A percentile compares a stretch with the other conserved stretches of the same genome.
Evolutionary conservation across 495 filamentous ascomycete species (phyloP).

Genomic region (Polyplosphaeria fusca): DNA sequence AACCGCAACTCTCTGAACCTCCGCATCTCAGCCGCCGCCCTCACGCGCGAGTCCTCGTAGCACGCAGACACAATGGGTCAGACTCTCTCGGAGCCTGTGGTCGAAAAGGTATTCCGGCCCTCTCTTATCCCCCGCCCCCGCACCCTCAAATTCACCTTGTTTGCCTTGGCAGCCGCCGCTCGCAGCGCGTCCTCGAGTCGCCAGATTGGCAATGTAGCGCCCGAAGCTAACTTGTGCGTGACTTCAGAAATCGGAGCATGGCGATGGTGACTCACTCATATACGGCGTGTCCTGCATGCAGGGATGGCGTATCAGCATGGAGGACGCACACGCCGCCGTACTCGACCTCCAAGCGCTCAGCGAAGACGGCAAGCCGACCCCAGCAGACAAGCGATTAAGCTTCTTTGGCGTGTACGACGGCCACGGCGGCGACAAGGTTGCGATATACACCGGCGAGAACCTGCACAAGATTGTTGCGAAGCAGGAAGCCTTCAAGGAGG

Average conservation of each 20-base stretch:
- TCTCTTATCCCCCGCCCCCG: slow-evolving; percentile 22
- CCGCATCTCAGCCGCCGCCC: slow-evolving; percentile 7
- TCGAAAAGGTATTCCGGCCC: slow-evolving; percentile 80
- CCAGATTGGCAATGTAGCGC: neutral
- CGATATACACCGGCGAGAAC: slow-evolving; percentile 85
- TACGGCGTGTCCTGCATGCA: slow-evolving; percentile 98
- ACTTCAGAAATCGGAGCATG: slow-evolving; percentile 72
- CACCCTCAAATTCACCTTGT: slow-evolving; percentile 27
- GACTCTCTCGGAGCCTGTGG: slow-evolving; percentile 97
- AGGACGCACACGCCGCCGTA: slow-evolving; percentile 86
- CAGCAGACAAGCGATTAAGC: slow-evolving; percentile 67
- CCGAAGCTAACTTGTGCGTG: neutral
- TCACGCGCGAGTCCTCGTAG: slow-evolving; percentile 17
- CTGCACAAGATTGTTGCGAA: slow-evolving; percentile 91
- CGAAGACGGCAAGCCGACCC: slow-evolving; percentile 55
- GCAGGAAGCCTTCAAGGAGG: slow-evolving; percentile 86
- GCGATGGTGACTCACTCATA: slow-evolving; percentile 86
- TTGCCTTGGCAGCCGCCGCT: slow-evolving; percentile 20
- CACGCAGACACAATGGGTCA: slow-evolving; percentile 71
- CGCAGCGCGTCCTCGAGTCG: neutral
- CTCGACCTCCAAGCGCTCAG: slow-evolving; percentile 76
- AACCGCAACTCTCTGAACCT: slow-evolving; percentile 17
- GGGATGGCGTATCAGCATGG: slow-evolving; percentile 99
- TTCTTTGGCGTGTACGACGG: slow-evolving; percentile 99
- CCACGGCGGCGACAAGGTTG: slow-evolving; percentile 95